Evolutionary conservation across 169 alveolate genomes (phyloP), one percentile per base, ranked within the genome.

Genomic region (Plasmodium vinckei): DNA sequence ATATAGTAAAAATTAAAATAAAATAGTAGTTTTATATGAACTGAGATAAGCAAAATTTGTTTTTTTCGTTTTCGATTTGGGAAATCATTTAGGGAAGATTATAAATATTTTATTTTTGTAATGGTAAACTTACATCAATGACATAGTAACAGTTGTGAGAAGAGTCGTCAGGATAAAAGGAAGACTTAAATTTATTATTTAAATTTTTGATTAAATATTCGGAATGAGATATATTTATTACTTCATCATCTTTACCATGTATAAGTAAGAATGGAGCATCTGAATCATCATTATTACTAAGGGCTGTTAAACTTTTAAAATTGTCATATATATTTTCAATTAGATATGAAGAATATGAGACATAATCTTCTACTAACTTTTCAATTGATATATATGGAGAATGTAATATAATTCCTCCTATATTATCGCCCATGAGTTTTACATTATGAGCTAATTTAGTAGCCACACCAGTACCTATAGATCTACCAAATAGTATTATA

Each of bases 391-490:
- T 79, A 87, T 91, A 95, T 19, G 97, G 97, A 27, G 97, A 92
- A 77, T 95, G 97, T 79, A 95, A 87, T 21, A 95, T 91, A 47
- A 95, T 95, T 21, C 97, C 97, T 10, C 96, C 97, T 56, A 94
- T 70, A 49, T 88, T 54, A 1, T 93, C 59, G 9, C 94, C 95
- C 39, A 87, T 70, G 17, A 92, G 33, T 27, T 82, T 87, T 70
- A 94, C 73, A 49, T 92, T 87, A 9, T 95, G 93, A 12, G 95
- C 96, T 70, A 94, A 86, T 64, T 92, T 87, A 6, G 95, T 93
- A 13, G 97, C 97, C 0, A 95, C 96, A 5, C 97, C 97, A 9
- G 97, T 95, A 12, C 97, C 97, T 57, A 95, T 95, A 39, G 97
- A 94, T 51, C 97, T 61, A 17, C 97, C 97, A 79, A 94, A 95